Evolutionary conservation across 768 basidiomycete species (phyloP).

Genomic region (Boletus sp.): DNA sequence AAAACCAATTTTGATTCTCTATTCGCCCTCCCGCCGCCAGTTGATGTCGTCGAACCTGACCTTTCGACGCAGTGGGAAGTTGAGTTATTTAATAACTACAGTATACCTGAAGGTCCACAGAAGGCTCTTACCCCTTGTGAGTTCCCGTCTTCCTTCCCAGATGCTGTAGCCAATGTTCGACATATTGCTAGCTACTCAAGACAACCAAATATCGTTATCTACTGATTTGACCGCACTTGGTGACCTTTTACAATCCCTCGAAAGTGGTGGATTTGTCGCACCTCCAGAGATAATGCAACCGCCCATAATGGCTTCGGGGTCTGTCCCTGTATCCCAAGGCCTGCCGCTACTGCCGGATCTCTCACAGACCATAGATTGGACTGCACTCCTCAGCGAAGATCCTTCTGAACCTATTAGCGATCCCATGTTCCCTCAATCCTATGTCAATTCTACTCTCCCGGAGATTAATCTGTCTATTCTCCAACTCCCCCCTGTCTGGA

Average conservation of each 20-base stretch:
- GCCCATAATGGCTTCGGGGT: not conserved
- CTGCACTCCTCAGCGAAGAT: not conserved
- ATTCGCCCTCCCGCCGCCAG: conserved; percentile 25
- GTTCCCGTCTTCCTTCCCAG: not conserved
- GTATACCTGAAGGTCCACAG: conserved; percentile 6
- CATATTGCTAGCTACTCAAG: not conserved
- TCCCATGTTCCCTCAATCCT: not conserved
- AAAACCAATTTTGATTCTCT: conserved; percentile 17
- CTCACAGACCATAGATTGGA: conserved; percentile 14
- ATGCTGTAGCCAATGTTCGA: not conserved
- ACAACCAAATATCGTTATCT: not conserved
- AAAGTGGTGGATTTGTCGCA: not conserved
- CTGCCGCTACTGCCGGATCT: not conserved
- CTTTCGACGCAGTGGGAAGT: conserved; percentile 30
- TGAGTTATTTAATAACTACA: conserved; percentile 30
- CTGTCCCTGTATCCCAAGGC: not conserved
- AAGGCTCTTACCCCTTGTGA: not conserved
- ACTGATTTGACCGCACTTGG: not conserved
- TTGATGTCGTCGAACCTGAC: conserved; percentile 23
- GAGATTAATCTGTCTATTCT: conserved; percentile 10
- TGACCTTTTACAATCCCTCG: conserved; percentile 4
- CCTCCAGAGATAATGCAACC: not conserved
- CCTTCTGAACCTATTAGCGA: not conserved
- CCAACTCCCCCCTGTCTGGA: conserved; percentile 3
- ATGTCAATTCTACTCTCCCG: not conserved